Base-by-base conservation (phyloP, 1,139 yeast genomes). In the Taphrina sp. region DNA sequence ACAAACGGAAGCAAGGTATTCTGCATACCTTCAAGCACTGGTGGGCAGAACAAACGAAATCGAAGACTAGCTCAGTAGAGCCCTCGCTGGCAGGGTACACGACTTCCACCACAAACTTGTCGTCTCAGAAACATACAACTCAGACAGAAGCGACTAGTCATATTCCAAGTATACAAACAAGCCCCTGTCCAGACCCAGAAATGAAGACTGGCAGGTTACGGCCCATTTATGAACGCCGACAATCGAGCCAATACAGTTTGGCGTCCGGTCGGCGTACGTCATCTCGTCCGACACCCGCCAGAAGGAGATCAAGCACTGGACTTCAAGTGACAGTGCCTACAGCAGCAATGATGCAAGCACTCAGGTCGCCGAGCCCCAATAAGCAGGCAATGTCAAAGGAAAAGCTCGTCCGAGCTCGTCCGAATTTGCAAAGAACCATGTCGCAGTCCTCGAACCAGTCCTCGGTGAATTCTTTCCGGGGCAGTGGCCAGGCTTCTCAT, bases 381-480 rank as follows among this genome's bases (percentile, higher is more conserved):
- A 16, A 5, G 20, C 19, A 14, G 26, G 20, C 47, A 12, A 14
- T 16, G 5, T 31, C 38, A 4, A 38, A 19, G 19, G 19, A 24
- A 14, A 23, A 43, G 17, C 19, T 41, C 14, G 45, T 26, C 33
- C 29, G 17, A 17, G 7, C 47, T n/a, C 47, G 26, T 19, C 35
- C 47, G 7, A 26, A 29, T 26, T 29, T 43, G 47, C 47, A 31
- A 31, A 29, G 54, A 22, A 49, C 54, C 10, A 39, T 49, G 26
- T 49, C 54, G 14, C 39, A 45, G 3, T 49, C 54, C 4, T 49
- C 54, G 17, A 42, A 33, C 22, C 54, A 49, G 22, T 49, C 54
- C 5, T 49, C 54, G 16, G 54, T 31, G 20, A 46, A 45, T 16
- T 49, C 54, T 16, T 33, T 29, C 17, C 46, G 54, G 14, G 46